Conservation (phyloP, 148 eudicot genomes). For the Chenopodium album region DNA sequence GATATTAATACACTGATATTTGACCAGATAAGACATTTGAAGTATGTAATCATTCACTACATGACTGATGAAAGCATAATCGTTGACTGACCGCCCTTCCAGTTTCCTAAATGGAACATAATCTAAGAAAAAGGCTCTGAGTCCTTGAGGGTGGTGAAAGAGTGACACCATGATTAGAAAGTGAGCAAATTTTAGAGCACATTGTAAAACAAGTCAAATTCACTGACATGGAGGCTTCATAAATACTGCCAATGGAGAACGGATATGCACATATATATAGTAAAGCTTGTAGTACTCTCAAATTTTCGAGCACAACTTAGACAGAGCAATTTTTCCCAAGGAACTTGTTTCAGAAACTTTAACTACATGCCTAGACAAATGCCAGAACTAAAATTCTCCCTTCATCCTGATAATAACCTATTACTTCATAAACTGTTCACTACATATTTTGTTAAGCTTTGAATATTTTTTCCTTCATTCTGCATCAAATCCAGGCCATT, state of each 20-base stretch:
- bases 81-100: background rate
- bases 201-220: background rate
- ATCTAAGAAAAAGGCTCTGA: background rate
- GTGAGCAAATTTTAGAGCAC: background rate
- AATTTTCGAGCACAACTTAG: background rate
- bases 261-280: too few relatives aligned
- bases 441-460: background rate
- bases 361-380: background rate
- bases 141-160: background rate
- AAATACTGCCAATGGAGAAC: background rate
- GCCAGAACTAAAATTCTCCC: background rate
- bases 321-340: background rate
- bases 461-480: background rate
- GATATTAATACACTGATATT: background rate
- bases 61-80: background rate
- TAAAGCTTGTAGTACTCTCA: background rate
- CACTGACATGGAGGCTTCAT: background rate
- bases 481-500: background rate
- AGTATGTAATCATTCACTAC: background rate
- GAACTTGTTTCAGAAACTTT: background rate
- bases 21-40: background rate
- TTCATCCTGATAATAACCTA: background rate
- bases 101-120: background rate
- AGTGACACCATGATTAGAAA: background rate
- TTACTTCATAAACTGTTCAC: background rate